Percentiles rank a stretch among this genome's conserved stretches.
These are phyloP conservation scores for Phialemonium atrogriseum DNA, from an alignment of 2,329 filamentous ascomycete species.

Conservation along the genomic window DNA sequence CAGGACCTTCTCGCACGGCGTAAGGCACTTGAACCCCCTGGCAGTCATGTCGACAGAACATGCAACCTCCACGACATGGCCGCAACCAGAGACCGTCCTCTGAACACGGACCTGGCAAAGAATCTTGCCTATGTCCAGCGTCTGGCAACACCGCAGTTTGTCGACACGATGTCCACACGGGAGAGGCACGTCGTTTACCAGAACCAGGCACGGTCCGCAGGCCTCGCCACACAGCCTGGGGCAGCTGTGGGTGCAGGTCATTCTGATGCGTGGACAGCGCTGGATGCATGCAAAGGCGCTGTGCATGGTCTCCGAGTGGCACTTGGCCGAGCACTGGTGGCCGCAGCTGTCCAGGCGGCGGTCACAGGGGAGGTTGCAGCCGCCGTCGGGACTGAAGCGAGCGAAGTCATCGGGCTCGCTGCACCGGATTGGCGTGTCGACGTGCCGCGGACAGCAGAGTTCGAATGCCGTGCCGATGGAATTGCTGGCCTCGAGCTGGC, in stretches of 20 bases:
- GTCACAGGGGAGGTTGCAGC: constrained; percentile 45
- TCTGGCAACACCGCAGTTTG: constrained; percentile 4
- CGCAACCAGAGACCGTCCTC: constrained; percentile 44
- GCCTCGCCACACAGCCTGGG: constrained; percentile 31
- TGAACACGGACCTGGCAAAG: constrained; percentile 38
- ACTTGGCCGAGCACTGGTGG: constrained; percentile 35
- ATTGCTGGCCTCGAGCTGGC: constrained; percentile 34
- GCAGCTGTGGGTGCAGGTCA: constrained; percentile 36
- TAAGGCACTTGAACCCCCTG: constrained; percentile 35
- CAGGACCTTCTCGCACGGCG: constrained; percentile 34
- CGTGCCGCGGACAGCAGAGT: constrained; percentile 54
- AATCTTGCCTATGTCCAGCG: constrained; percentile 35
- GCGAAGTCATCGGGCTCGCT: constrained; percentile 49
- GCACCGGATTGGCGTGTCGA: constrained; percentile 38
- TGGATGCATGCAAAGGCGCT: constrained; percentile 35
- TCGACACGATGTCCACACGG: constrained; percentile 32
- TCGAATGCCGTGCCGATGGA: constrained; percentile 43
- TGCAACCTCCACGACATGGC: constrained; percentile 38
- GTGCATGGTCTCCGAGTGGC: constrained; percentile 40
- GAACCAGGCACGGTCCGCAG: constrained; percentile 30
- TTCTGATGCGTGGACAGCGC: constrained; percentile 30
- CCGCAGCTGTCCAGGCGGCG: constrained; percentile 35
- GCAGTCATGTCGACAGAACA: constrained; percentile 40
- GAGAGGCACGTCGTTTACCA: constrained; percentile 20
- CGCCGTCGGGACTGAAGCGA: constrained; percentile 50